These are phyloP conservation scores for Claviceps spartinae DNA, from an alignment of 2,329 filamentous ascomycete species.

Conservation along the genomic window DNA sequence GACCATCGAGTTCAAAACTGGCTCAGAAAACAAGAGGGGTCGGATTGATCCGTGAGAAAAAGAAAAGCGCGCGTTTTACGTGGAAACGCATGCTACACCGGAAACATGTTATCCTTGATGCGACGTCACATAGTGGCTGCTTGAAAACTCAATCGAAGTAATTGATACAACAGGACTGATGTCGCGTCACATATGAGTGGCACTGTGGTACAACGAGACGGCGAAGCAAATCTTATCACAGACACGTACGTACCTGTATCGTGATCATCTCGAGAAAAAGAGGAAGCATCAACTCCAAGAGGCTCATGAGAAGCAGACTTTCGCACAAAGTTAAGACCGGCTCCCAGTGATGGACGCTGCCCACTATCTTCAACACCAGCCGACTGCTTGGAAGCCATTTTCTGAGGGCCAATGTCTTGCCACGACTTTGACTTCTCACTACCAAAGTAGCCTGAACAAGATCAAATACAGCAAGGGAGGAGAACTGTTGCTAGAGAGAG, in stretches of 20 bases:
- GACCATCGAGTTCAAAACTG: too few species aligned
- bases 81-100: too few species aligned
- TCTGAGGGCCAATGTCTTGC: not conserved
- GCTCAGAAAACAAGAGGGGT: not conserved
- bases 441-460: not conserved
- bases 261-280: slow-evolving; percentile 4
- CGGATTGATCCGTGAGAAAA: not conserved
- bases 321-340: slow-evolving; percentile 4
- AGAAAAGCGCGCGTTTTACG: not conserved
- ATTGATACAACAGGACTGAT: not conserved
- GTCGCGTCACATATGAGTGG: not conserved
- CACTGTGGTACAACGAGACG: not conserved
- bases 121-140: not conserved
- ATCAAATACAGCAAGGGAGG: not conserved
- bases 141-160: not conserved
- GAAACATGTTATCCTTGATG: too few species aligned
- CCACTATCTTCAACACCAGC: not conserved
- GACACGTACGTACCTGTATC: not conserved
- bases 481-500: not conserved
- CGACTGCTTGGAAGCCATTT: not conserved
- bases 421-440: not conserved
- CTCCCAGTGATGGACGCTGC: slow-evolving; percentile 1
- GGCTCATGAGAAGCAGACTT: slow-evolving; percentile 9
- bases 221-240: not conserved
- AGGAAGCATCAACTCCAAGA: slow-evolving; percentile 2